Percentiles rank a stretch among this genome's conserved stretches.
phyloP scores from a whole-genome alignment of 73 alveolate genomes.

The Paramecium sonneborni region DNA sequence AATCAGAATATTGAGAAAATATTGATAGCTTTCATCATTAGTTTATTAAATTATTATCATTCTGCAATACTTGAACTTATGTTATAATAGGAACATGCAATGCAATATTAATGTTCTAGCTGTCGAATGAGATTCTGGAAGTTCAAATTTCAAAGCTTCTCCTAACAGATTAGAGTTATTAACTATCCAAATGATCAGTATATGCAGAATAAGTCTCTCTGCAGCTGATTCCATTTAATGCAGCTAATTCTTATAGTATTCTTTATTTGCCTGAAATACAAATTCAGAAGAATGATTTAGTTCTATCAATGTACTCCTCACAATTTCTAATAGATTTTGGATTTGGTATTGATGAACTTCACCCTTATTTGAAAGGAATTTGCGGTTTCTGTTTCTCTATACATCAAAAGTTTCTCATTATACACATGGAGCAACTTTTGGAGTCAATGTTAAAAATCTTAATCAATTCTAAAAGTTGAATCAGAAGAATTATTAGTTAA shows the following conservation, averaged over 20 bases:
- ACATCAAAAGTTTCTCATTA: slow-evolving; percentile 60
- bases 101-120: too few species aligned
- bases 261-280: slow-evolving; percentile 48
- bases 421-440: slow-evolving; percentile 48
- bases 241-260: slow-evolving; percentile 8
- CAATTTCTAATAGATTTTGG: slow-evolving; percentile 43
- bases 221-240: slow-evolving; percentile 27
- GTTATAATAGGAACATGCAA: too few species aligned
- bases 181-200: slow-evolving; percentile 12
- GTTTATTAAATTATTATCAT: too few species aligned
- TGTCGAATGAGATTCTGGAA: too few species aligned
- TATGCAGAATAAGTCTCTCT: slow-evolving; percentile 38
- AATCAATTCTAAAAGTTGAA: slow-evolving; percentile 31
- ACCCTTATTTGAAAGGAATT: not conserved
- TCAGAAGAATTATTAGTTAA: slow-evolving; percentile 84
- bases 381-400: not conserved
- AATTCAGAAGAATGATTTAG: not conserved
- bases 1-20: too few species aligned
- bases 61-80: too few species aligned
- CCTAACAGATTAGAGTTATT: too few species aligned
- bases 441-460: slow-evolving; percentile 11
- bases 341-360: slow-evolving; percentile 14
- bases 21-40: too few species aligned
- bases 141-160: too few species aligned
- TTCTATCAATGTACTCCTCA: slow-evolving; percentile 50